phyloP scores from a whole-genome alignment of 805 yeast species.

The Ogataea wickerhamii region DNA sequence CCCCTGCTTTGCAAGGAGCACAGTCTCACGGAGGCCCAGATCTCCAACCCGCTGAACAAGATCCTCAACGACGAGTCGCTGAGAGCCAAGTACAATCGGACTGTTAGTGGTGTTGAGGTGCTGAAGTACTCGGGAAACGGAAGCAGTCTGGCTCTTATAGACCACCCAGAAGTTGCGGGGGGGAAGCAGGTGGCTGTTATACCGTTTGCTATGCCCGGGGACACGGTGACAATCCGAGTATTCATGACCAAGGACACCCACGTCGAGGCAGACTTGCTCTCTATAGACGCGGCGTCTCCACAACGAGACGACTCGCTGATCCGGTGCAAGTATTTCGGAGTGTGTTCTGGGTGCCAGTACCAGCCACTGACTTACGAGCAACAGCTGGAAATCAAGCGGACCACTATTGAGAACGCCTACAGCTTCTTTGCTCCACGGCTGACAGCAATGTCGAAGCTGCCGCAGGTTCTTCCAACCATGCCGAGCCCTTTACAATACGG shows the following conservation, averaged over 20 bases:
- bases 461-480: slow-evolving; percentile 48
- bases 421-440: slow-evolving; percentile 66
- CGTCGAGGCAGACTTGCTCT: slow-evolving; percentile 70
- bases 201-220: slow-evolving; percentile 90
- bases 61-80: slow-evolving; percentile 57
- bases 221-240: slow-evolving; percentile 62
- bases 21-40: slow-evolving; percentile 41
- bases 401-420: slow-evolving; percentile 80
- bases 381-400: slow-evolving; percentile 69
- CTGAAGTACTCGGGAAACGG: slow-evolving; percentile 70
- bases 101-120: slow-evolving; percentile 55
- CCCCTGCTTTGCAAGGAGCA: slow-evolving; percentile 47
- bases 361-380: slow-evolving; percentile 71
- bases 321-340: slow-evolving; percentile 81
- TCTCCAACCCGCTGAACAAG: slow-evolving; percentile 61
- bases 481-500: slow-evolving; percentile 70
- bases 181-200: slow-evolving; percentile 62
- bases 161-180: slow-evolving; percentile 49
- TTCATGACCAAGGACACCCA: slow-evolving; percentile 74
- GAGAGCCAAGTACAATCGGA: slow-evolving; percentile 45
- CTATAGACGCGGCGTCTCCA: slow-evolving; percentile 35
- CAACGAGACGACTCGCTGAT: slow-evolving; percentile 55
- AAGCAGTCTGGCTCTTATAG: slow-evolving; percentile 74
- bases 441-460: slow-evolving; percentile 42
- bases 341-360: slow-evolving; percentile 93